Evolutionary conservation across 2,329 filamentous ascomycete genomes (phyloP).

Genomic region (Clarireedia homoeocarpa): DNA sequence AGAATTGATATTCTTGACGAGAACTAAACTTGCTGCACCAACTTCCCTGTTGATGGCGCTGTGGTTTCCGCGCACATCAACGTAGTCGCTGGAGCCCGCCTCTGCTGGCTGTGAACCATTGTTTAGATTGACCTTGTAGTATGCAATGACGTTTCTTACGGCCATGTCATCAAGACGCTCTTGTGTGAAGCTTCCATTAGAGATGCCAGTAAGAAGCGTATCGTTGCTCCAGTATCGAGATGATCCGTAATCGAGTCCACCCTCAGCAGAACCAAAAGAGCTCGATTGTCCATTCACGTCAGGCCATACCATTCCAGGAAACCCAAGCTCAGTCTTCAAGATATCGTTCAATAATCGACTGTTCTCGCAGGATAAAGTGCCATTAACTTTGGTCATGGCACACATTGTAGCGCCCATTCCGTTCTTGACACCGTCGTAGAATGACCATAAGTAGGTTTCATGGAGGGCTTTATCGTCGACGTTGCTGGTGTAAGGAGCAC

Average conservation of each 20-base stretch:
- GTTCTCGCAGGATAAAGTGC: slow-evolving; percentile 62
- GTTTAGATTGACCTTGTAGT: slow-evolving; percentile 51
- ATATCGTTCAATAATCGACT: slow-evolving; percentile 18
- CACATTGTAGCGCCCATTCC: slow-evolving; percentile 15
- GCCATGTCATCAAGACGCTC: slow-evolving; percentile 91
- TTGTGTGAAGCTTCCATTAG: slow-evolving; percentile 83
- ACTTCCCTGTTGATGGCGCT: slow-evolving; percentile 66
- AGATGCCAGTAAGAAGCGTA: slow-evolving; percentile 77
- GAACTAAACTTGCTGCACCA: slow-evolving; percentile 37
- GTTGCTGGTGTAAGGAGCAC: slow-evolving; percentile 28
- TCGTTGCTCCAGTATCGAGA: slow-evolving; percentile 60
- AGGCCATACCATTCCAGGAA: slow-evolving; percentile 21
- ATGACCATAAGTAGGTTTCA: slow-evolving; percentile 69
- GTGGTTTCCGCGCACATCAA: slow-evolving; percentile 75
- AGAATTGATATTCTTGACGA: slow-evolving; percentile 46
- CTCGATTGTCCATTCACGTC: slow-evolving; percentile 21
- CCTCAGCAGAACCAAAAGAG: slow-evolving; percentile 24
- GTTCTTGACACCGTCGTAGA: slow-evolving; percentile 27
- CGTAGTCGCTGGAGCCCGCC: slow-evolving; percentile 42
- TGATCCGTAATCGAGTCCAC: slow-evolving; percentile 32
- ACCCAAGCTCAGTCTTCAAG: slow-evolving; percentile 27
- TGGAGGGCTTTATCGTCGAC: slow-evolving; percentile 63
- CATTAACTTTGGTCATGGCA: slow-evolving; percentile 30
- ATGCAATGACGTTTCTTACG: slow-evolving; percentile 68
- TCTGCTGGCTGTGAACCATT: not conserved